A percentile compares a stretch with the other conserved stretches of the same genome.
Conservation (phyloP, 768 basidiomycete genomes). For the Mrakia frigida region DNA sequence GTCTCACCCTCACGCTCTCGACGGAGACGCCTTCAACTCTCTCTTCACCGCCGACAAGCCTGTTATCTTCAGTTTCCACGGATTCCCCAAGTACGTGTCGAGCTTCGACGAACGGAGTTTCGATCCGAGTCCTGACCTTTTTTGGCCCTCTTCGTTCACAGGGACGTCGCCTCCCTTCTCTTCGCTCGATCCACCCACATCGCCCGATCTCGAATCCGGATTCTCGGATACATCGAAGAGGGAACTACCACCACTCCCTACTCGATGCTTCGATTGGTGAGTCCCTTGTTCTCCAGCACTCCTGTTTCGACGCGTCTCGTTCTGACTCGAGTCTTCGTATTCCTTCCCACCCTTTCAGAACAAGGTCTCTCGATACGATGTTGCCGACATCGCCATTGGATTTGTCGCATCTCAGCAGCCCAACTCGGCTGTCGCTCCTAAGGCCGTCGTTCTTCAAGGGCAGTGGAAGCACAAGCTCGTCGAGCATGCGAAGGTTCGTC, state of each 20-base stretch:
- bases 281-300: background rate
- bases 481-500: conserved; percentile 52
- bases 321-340: background rate
- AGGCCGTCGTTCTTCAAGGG: conserved; percentile 57
- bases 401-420: conserved; percentile 39
- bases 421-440: conserved; percentile 46
- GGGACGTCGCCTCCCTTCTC: conserved; percentile 51
- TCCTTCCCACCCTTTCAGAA: conserved; percentile 34
- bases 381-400: conserved; percentile 43
- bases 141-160: conserved; percentile 56
- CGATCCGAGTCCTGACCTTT: background rate
- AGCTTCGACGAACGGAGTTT: background rate
- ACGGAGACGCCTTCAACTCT: conserved; percentile 53
- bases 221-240: conserved; percentile 39
- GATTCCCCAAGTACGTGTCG: conserved; percentile 51
- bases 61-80: conserved; percentile 78
- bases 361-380: conserved; percentile 42
- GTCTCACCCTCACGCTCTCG: conserved; percentile 45
- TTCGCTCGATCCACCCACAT: conserved; percentile 41
- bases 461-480: conserved; percentile 57
- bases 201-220: conserved; percentile 38
- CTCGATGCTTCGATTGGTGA: conserved; percentile 42
- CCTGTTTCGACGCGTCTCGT: background rate
- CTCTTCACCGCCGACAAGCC: conserved; percentile 67
- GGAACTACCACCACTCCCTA: conserved; percentile 45